Evolutionary conservation across 441 rosid species (phyloP), one percentile per base, ranked within the genome.

Genomic region (Kokia cookei): DNA sequence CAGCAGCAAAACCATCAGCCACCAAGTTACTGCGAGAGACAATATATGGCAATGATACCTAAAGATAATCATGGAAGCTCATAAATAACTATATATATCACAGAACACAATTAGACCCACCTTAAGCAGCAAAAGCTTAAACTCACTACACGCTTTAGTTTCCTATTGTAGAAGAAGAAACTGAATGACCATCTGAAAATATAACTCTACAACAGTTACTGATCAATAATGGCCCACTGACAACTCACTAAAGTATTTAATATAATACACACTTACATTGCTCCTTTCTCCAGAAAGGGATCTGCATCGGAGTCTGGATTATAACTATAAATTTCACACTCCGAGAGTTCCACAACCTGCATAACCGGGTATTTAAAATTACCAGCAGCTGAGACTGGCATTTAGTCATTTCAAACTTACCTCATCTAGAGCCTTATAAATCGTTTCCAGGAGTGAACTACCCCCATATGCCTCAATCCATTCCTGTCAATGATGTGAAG

Each of bases 121-220:
- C 98, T 91, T 69, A 87, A 22, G 79, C 98, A 93, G 83, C 89
- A 83, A 84, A 90, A 90, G n/a, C 86, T 92, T 75, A 89, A 87
- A 75, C 96, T 88, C 24, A 89, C 93, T 9, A 93, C 92, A 15
- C 97, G 91, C 88, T 90, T 91, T 77, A 81, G 90, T 80, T 94
- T 94, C 43, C 97, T 82, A 70, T 92, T 94, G 84, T 94, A 94
- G 88, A 94, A 91, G 82, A 94, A 90, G 94, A 91, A 94, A 81
- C 80, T 86, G 86, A 94, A 94, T 22, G 97, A 91, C 97, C 98
- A 94, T 83, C 97, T 94, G 92, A 45, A 73, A 58, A 54, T 60
- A 73, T 51, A 27, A 71, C 58, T 2, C 8, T 53, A 2, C 14
- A 54, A 70, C 68, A 3, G 74, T 77, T 59, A 75, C 40, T 68